Evolutionary conservation across 345 rosid genomes (phyloP), one percentile per base, ranked within the genome.

Genomic region (Eucalyptus urophylla): DNA sequence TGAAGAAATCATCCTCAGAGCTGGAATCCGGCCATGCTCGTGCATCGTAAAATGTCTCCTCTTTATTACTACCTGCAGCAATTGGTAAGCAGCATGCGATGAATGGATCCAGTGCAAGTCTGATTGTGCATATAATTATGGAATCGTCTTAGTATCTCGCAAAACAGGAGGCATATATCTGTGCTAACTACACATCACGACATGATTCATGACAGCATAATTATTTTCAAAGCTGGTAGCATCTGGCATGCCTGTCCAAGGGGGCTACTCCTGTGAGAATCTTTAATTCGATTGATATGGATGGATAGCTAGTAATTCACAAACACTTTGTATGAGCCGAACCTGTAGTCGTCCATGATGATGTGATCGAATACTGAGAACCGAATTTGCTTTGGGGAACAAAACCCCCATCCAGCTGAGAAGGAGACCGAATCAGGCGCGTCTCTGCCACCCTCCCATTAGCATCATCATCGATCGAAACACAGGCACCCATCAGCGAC

Each of bases 1-100:
- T 92, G 27, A 31, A 86, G 90, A 91, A 92, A 88, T 91, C 93
- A 67, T 90, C 93, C 25, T 90, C 91, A 5, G 91, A 92, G 19
- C 90, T 89, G 25, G 90, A 65, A 51, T 21, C 88, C 33, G 15
- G 67, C 72, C 65, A 21, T 19, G 80, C 16, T 65, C 44, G 88
- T n/a, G 80, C 22, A 21, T 89, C 91, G 15, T 14, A 83, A 49
- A 88, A 88, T 16, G 21, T 86, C 76, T 87, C 88, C 54, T 88
- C 90, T 80, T 80, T 88, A 87, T 80, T 87, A 87, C 88, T 87
- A 14, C 86, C 93, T 91, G 90, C 89, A 37, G 33, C 85, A 76
- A 76, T 76, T 11, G 47, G 47, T 37, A 4, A 50, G 43, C 16
- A 45, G 58, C 58, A 50, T 51, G 47, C 62, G 27, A 5, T 76